A percentile compares a stretch with the other conserved stretches of the same genome.
phyloP scores from a whole-genome alignment of 176 grass and related monocot genomes.

The Oryza australiensis region DNA sequence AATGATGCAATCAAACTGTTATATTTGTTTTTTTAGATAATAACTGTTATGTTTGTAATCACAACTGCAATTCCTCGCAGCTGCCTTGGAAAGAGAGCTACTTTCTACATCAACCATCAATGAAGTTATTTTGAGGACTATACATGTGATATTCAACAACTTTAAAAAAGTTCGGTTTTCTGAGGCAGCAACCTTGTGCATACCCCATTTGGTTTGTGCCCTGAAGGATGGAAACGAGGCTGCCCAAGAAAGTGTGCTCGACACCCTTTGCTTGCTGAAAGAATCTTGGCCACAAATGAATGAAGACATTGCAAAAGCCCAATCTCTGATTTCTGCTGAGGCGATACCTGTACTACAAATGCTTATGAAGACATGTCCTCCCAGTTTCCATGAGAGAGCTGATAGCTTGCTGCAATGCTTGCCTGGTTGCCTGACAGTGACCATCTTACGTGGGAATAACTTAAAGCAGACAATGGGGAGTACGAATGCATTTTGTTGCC shows the following conservation, averaged over 20 bases:
- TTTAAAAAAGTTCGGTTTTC: slow-evolving; percentile 88
- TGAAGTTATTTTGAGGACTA: slow-evolving; percentile 80
- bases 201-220: slow-evolving; percentile 84
- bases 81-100: slow-evolving; percentile 79
- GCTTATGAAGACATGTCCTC: slow-evolving; percentile 93
- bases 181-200: slow-evolving; percentile 91
- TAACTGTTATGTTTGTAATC: slow-evolving; percentile 31
- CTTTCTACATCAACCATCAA: slow-evolving; percentile 81
- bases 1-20: slow-evolving; percentile 9
- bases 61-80: slow-evolving; percentile 50
- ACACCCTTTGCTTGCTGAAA: slow-evolving; percentile 89
- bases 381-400: slow-evolving; percentile 91
- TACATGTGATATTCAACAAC: slow-evolving; percentile 86
- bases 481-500: slow-evolving; percentile 93
- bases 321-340: slow-evolving; percentile 90
- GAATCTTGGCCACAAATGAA: slow-evolving; percentile 93
- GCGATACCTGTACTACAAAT: slow-evolving; percentile 83
- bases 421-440: slow-evolving; percentile 91
- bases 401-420: slow-evolving; percentile 89
- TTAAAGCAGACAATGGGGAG: slow-evolving; percentile 96
- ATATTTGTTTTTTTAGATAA: too few species aligned
- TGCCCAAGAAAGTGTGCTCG: slow-evolving; percentile 84
- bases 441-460: slow-evolving; percentile 88
- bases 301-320: slow-evolving; percentile 91
- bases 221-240: slow-evolving; percentile 77